phyloP scores from a whole-genome alignment of 306 rosid genomes.

The Citrullus amarus region DNA sequence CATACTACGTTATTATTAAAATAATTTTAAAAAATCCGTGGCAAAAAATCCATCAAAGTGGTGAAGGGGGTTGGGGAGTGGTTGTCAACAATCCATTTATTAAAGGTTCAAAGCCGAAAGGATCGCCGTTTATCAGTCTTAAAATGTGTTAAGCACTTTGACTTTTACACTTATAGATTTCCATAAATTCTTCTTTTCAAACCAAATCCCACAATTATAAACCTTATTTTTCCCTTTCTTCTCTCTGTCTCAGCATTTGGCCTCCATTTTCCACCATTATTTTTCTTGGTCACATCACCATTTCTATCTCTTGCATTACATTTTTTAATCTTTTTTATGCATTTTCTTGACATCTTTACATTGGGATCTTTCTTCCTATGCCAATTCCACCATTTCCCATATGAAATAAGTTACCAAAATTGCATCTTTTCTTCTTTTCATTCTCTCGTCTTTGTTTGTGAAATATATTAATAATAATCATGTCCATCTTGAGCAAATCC shows the following conservation, averaged over 20 bases:
- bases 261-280: not conserved
- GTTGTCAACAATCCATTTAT: not conserved
- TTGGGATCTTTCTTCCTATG: too few relatives aligned
- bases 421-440: too few relatives aligned
- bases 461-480: too few relatives aligned
- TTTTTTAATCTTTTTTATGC: not conserved
- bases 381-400: too few relatives aligned
- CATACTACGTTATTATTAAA: not conserved
- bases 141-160: not conserved
- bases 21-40: too few relatives aligned
- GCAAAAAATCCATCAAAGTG: not conserved
- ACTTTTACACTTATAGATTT: not conserved
- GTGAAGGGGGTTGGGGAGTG: not conserved
- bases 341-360: too few relatives aligned
- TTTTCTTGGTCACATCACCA: not conserved
- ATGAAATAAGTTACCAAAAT: too few relatives aligned
- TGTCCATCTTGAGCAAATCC: conserved; percentile 24
- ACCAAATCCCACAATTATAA: not conserved
- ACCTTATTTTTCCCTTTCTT: not conserved
- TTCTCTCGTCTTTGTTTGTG: too few relatives aligned
- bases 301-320: not conserved
- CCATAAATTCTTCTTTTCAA: not conserved
- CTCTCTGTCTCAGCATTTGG: not conserved
- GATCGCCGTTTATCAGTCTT: conserved; percentile 5
- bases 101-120: conserved; percentile 15